These are phyloP conservation scores for Amorphotheca resinae DNA, from an alignment of 495 filamentous ascomycete species.

Conservation along the genomic window DNA sequence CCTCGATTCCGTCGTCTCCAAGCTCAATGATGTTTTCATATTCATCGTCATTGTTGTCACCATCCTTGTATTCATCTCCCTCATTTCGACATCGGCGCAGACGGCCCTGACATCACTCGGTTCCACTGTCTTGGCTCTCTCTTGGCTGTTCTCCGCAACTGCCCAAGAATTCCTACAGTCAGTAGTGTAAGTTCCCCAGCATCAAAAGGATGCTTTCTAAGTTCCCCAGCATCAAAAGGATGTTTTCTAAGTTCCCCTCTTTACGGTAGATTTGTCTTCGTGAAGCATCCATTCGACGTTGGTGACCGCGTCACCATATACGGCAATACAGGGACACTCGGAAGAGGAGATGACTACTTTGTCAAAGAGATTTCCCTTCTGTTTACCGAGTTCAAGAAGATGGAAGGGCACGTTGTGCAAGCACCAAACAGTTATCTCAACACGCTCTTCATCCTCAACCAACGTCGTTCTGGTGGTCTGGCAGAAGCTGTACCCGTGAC, in stretches of 20 bases:
- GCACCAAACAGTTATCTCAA: conserved; percentile 92
- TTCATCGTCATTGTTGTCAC: conserved; percentile 72
- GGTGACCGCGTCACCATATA: conserved; percentile 89
- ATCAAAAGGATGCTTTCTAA: no score
- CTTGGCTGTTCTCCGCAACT: conserved; percentile 84
- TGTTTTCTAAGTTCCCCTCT: no score
- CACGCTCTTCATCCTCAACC: conserved; percentile 87
- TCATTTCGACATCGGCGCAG: conserved; percentile 81
- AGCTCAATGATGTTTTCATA: conserved; percentile 77
- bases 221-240: no score
- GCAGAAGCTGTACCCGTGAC: conserved; percentile 78
- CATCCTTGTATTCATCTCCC: conserved; percentile 71
- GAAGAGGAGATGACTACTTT: conserved; percentile 83
- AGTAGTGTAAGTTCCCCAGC: no score
- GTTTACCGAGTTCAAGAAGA: conserved; percentile 97
- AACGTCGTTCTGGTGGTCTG: conserved; percentile 75
- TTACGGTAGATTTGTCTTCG: conserved; percentile 98
- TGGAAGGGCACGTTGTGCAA: conserved; percentile 91
- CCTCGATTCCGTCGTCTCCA: conserved; percentile 86
- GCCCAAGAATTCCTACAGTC: conserved; percentile 91
- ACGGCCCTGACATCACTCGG: conserved; percentile 74
- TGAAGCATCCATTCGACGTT: conserved; percentile 97
- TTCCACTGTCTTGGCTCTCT: conserved; percentile 73
- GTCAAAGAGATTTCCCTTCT: conserved; percentile 91
- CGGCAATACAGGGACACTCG: conserved; percentile 67